Evolutionary conservation across 441 rosid species (phyloP), one percentile per base, ranked within the genome.

Genomic region (Omphalea diandra): DNA sequence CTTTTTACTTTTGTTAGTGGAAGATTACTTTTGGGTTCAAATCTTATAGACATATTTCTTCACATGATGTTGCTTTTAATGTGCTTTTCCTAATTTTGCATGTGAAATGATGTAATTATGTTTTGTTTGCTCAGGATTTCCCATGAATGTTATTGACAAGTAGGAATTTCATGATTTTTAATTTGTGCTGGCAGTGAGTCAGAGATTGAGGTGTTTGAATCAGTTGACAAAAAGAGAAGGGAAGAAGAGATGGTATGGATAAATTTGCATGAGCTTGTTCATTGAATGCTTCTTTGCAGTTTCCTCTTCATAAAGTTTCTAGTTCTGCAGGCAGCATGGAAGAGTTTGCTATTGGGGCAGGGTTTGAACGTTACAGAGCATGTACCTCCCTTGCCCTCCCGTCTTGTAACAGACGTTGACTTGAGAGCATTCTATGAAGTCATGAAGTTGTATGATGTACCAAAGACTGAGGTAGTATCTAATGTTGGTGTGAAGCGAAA

Each of bases 181-280:
- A 62, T 27, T 32, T 64, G 7, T 58, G 9, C 43, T 77, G 73
- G 71, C 90, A 93, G 98, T 60, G 97, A 90, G 80, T 71, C 92
- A 31, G 98, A 93, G 94, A 93, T 93, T 65, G 98, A 93, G 68
- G 65, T 90, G 18, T 93, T 93, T 79, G 98, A 93, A 73, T 89
- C 94, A 67, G 76, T 93, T 81, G 98, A 90, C 82, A 84, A 78
- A 58, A 81, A 81, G 73, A 86, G 98, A 81, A 78, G 63, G 57
- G 96, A 93, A 75, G 79, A 83, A 64, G 98, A 93, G 80, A 79
- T 69, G 94, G 98, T 93, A 83, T 63, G 84, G 47, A 38, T 73
- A 43, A 56, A 70, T 43, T n/a, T 73, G 65, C 72, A 63, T 65
- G 26, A 15, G 38, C 24, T 8, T 31, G 35, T 70, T 57, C 55